Evolutionary conservation across 148 eudicot genomes (phyloP), one percentile per base, ranked within the genome.

Genomic region (Rhododendron griersonianum): DNA sequence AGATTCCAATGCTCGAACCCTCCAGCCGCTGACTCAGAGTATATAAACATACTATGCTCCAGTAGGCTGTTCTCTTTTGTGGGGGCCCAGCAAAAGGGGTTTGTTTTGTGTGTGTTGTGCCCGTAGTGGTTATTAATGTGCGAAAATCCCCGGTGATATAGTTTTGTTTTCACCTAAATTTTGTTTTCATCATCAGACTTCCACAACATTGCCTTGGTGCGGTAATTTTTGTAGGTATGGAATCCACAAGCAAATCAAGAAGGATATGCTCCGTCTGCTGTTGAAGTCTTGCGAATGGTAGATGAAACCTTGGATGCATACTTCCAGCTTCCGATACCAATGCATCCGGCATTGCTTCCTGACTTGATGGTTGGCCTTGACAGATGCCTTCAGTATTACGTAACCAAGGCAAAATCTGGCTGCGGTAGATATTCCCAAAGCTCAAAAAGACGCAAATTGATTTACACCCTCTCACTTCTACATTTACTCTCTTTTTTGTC

Each of bases 251-350:
- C 92, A 53, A 93, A 89, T 92, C 95, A 94, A 91, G 98, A 93
- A 57, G 95, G 91, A 84, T 92, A 91, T 93, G 95, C 98, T 75
- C 93, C 95, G 75, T 97, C 99, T 67, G 98, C 96, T 30, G 89
- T 97, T 44, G 99, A 95, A 85, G 93, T 91, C 86, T 85, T 97
- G 75, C 91, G 93, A 78, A 86, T 85, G 55, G 90, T 93, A 87
- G 95, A 97, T 80, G 99, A 97, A 87, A 93, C 95, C 44, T 90
- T 97, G 84, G 98, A 97, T 85, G 95, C 94, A 80, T 97, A 89
- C 92, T 97, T 95, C 90, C 93, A 89, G 92, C 92, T 97, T 84
- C 99, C 99, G 75, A 95, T 97, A 92, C 98, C 95, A 37, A 92
- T 93, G 91, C 99, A 97, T 89, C 99, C 98, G 37, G 92, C 93